Evolutionary conservation across 139 green algal species (phyloP).

Genomic region (Pleodorina starrii): DNA sequence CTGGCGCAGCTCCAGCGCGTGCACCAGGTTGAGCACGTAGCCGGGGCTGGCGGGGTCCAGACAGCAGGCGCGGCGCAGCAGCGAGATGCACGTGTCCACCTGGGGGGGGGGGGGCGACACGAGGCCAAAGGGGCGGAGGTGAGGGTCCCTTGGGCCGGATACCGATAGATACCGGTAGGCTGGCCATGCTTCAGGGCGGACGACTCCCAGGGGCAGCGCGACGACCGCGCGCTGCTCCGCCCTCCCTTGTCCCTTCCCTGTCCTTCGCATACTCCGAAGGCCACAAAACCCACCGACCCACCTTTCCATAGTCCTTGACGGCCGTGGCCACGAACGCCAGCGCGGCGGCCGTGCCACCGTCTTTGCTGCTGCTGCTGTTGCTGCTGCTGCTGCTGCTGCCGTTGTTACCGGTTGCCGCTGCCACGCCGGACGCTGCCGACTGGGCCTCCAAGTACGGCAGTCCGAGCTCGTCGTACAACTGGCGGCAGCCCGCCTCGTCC

Average conservation of each 20-base stretch:
- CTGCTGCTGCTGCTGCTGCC: not conserved
- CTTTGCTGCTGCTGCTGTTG: not conserved
- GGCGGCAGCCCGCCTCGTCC: slow-evolving; percentile 11
- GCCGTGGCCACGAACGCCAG: slow-evolving; percentile 76
- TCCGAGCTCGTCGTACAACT: not conserved
- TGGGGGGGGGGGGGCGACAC: not conserved
- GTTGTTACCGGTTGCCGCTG: not conserved
- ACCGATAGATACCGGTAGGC: too few relatives aligned
- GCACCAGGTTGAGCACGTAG: slow-evolving; percentile 73
- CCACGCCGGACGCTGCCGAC: not conserved
- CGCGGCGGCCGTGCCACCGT: slow-evolving; percentile 53
- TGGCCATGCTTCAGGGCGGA: too few relatives aligned
- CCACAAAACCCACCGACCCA: too few relatives aligned
- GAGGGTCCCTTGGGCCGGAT: too few relatives aligned
- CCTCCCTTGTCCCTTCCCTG: too few relatives aligned
- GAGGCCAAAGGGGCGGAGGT: too few relatives aligned
- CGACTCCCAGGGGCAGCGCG: too few relatives aligned
- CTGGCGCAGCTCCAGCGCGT: slow-evolving; percentile 75
- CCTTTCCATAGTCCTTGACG: slow-evolving; percentile 72
- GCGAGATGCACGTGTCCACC: slow-evolving; percentile 14
- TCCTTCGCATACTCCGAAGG: too few relatives aligned
- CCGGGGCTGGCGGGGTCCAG: slow-evolving; percentile 53
- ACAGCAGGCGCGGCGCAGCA: not conserved
- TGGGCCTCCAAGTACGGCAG: not conserved
- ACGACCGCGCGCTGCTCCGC: too few relatives aligned